These are phyloP conservation scores for Xerocomus tenax DNA, from an alignment of 1,284 basidiomycete species.

Conservation along the genomic window DNA sequence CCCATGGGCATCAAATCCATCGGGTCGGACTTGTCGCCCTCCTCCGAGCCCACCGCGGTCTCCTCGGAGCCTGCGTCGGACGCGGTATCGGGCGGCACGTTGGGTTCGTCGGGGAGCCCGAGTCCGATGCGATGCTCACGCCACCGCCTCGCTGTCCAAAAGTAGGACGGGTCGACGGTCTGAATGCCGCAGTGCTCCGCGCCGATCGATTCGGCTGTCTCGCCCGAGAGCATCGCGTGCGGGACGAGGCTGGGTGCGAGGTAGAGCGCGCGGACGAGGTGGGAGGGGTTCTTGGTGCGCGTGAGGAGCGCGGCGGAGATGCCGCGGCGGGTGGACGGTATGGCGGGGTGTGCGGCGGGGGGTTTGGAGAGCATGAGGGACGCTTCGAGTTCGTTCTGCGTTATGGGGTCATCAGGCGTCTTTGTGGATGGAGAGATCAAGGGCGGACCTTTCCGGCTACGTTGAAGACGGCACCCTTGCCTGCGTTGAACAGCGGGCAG, in stretches of 20 bases:
- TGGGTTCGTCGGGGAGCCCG: constrained; percentile 60
- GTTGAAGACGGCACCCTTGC: constrained; percentile 75
- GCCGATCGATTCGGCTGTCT: constrained; percentile 53
- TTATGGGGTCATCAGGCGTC: not conserved
- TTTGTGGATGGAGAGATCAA: not conserved
- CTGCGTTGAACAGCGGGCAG: constrained; percentile 68
- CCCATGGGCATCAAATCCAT: constrained; percentile 63
- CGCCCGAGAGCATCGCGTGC: constrained; percentile 65
- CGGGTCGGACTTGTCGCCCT: constrained; percentile 22
- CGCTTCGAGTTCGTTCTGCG: constrained; percentile 69
- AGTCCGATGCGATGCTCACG: constrained; percentile 62
- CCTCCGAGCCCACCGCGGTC: not conserved
- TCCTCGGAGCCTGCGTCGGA: not conserved
- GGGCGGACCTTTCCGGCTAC: constrained; percentile 55
- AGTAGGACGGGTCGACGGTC: constrained; percentile 66
- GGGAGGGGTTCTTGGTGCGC: constrained; percentile 63
- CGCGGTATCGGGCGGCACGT: constrained; percentile 21
- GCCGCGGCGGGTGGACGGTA: constrained; percentile 53
- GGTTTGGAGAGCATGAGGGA: constrained; percentile 73
- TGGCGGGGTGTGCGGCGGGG: constrained; percentile 52
- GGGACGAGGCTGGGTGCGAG: constrained; percentile 51
- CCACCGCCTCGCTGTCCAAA: constrained; percentile 68
- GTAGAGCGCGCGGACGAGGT: constrained; percentile 62
- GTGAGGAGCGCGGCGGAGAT: constrained; percentile 59
- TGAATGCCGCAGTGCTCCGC: constrained; percentile 42